Conservation (phyloP, 1,139 yeast species). For the Geotrichum restrictum region DNA sequence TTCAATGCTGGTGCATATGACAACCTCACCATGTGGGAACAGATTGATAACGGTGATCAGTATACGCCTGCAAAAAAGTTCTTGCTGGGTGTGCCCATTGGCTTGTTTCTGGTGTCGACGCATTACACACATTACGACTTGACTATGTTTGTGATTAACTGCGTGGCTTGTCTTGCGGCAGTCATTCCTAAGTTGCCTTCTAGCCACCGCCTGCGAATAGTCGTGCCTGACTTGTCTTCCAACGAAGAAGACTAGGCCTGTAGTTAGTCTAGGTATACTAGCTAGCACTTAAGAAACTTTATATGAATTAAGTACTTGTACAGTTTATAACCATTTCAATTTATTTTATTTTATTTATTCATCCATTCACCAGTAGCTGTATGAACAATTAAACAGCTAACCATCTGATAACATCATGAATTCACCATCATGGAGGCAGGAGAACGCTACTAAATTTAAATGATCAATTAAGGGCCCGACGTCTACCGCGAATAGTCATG, state of each 20-base stretch:
- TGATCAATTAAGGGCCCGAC: no score
- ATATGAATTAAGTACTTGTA: no score
- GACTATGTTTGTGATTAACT: constrained; percentile 71
- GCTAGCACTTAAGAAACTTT: no score
- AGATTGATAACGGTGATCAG: constrained; percentile 93
- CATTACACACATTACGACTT: constrained; percentile 87
- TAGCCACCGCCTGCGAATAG: constrained; percentile 40
- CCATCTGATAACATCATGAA: no score
- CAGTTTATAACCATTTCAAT: no score
- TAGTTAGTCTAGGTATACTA: no score
- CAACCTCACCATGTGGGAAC: constrained; percentile 98
- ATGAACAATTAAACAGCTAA: no score
- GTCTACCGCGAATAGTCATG: no score
- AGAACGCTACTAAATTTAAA: no score
- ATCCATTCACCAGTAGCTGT: no score
- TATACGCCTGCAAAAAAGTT: constrained; percentile 96
- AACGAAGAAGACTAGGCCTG: background rate
- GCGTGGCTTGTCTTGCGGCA: constrained; percentile 71
- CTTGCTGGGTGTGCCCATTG: constrained; percentile 84
- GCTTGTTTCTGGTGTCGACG: constrained; percentile 77
- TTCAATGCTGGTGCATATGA: constrained; percentile 96
- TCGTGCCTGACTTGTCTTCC: constrained; percentile 31
- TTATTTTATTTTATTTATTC: no score
- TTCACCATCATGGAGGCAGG: no score
- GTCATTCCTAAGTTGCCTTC: constrained; percentile 86